These are phyloP conservation scores for Afroboletus lepidellus DNA, from an alignment of 1,284 basidiomycete species.

Conservation along the genomic window DNA sequence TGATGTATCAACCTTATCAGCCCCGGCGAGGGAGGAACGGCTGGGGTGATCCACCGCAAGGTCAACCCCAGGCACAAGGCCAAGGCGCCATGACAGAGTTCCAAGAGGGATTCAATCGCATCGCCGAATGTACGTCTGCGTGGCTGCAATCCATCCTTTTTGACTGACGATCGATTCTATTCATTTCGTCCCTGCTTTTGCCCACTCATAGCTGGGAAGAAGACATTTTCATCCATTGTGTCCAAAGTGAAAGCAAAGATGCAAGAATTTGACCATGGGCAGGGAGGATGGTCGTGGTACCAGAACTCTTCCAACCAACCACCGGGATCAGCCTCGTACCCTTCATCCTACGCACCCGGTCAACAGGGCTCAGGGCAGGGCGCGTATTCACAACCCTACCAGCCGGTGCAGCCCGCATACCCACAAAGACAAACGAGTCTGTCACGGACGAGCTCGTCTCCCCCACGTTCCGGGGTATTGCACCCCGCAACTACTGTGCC, in stretches of 20 bases:
- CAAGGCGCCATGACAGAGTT: slow-evolving; percentile 58
- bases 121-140: slow-evolving; percentile 65
- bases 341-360: not conserved
- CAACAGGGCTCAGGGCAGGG: slow-evolving; percentile 6
- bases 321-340: not conserved
- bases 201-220: slow-evolving; percentile 59
- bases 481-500: slow-evolving; percentile 2
- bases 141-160: not conserved
- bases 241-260: slow-evolving; percentile 79
- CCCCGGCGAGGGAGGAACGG: slow-evolving; percentile 13
- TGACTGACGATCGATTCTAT: not conserved
- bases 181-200: not conserved
- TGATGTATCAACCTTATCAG: slow-evolving; percentile 27
- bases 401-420: not conserved
- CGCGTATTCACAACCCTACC: slow-evolving; percentile 7
- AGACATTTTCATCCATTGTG: slow-evolving; percentile 67
- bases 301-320: slow-evolving; percentile 11
- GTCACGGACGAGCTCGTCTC: slow-evolving; percentile 9
- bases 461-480: slow-evolving; percentile 16
- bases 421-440: slow-evolving; percentile 5
- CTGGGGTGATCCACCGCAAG: slow-evolving; percentile 6
- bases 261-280: slow-evolving; percentile 65
- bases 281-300: slow-evolving; percentile 27
- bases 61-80: slow-evolving; percentile 13
- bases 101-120: slow-evolving; percentile 66